Percentiles rank a stretch among this genome's conserved stretches.
Evolutionary conservation across 768 basidiomycete species (phyloP).

Genomic region (Rhizopogon sp.): DNA sequence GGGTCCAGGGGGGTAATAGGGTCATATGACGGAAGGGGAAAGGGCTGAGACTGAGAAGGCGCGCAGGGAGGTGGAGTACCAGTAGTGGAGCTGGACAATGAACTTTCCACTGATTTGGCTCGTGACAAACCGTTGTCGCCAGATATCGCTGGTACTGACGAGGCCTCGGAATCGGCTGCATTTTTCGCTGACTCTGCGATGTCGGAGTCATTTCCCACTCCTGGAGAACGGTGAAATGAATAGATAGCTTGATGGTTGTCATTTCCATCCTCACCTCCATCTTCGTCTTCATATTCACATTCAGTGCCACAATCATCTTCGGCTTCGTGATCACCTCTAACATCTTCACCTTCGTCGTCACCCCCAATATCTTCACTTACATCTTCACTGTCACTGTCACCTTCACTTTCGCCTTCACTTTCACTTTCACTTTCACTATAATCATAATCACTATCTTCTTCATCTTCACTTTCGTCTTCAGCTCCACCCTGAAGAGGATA

Average conservation of each 20-base stretch:
- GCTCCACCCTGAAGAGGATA: constrained; percentile 14
- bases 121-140: background rate
- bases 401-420: constrained; percentile 9
- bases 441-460: constrained; percentile 11
- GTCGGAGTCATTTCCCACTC: too few relatives aligned
- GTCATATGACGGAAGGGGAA: constrained; percentile 1
- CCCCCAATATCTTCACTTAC: constrained; percentile 1
- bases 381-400: constrained; percentile 10
- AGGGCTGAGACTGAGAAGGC: constrained; percentile 16
- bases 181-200: background rate
- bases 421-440: constrained; percentile 3
- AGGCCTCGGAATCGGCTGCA: background rate
- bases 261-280: background rate
- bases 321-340: background rate
- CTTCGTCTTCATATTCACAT: background rate
- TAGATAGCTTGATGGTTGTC: background rate
- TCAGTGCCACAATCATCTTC: background rate
- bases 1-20: constrained; percentile 1
- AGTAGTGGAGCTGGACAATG: background rate
- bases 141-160: background rate
- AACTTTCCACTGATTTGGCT: background rate
- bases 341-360: background rate
- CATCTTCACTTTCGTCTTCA: constrained; percentile 33
- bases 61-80: background rate
- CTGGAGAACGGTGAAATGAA: background rate